phyloP scores from a whole-genome alignment of 306 rosid species.

The Ammopiptanthus mongolicus region DNA sequence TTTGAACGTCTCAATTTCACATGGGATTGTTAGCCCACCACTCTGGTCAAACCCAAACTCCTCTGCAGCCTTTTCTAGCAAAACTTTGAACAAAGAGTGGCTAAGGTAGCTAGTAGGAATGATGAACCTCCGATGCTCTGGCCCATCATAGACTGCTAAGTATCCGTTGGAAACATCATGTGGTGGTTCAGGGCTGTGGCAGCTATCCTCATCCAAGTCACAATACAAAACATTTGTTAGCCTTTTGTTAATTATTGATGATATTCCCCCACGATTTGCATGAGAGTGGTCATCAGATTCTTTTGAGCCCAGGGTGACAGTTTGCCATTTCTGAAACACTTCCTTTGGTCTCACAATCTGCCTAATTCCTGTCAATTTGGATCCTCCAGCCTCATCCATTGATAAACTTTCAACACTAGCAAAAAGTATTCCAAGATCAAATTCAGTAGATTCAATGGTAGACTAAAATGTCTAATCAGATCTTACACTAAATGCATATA shows the following conservation, averaged over 20 bases:
- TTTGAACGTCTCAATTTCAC: constrained; percentile 86
- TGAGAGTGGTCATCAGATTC: constrained; percentile 7
- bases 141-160: constrained; percentile 85
- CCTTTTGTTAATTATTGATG: constrained; percentile 58
- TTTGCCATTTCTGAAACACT: constrained; percentile 78
- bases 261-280: constrained; percentile 37
- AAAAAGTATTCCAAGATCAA: constrained; percentile 24
- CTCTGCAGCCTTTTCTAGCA: constrained; percentile 88
- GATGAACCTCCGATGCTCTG: constrained; percentile 78
- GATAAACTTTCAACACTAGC: constrained; percentile 19
- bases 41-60: constrained; percentile 81
- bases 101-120: constrained; percentile 77
- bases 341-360: constrained; percentile 66
- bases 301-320: constrained; percentile 38
- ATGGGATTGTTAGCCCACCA: constrained; percentile 79
- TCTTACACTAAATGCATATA: constrained; percentile 19
- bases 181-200: constrained; percentile 69
- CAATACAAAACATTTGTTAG: constrained; percentile 38
- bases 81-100: constrained; percentile 67
- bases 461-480: constrained; percentile 29
- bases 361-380: constrained; percentile 50
- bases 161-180: constrained; percentile 77
- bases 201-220: constrained; percentile 80
- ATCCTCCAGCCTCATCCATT: constrained; percentile 60
- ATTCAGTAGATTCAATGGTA: constrained; percentile 22